phyloP scores from a whole-genome alignment of 164 flowering plant genomes.

The Pachysandra terminalis region DNA sequence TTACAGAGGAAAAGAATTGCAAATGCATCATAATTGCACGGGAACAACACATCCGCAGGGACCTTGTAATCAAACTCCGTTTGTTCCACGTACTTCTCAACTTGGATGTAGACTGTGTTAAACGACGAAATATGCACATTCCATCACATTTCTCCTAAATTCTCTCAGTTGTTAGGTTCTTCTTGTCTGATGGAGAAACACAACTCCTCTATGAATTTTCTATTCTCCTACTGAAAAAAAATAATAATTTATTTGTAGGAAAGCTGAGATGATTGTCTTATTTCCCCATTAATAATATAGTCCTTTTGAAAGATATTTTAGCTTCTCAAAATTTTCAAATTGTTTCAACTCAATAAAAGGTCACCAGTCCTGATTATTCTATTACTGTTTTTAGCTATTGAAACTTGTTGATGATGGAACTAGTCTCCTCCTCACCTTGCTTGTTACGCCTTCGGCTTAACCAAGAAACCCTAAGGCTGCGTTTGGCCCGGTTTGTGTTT shows the following conservation, averaged over 20 bases:
- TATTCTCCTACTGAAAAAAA: neutral
- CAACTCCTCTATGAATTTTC: neutral
- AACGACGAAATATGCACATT: neutral
- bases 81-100: neutral
- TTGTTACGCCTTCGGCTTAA: conserved; percentile 16
- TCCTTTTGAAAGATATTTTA: neutral
- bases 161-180: conserved; percentile 14
- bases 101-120: conserved; percentile 14
- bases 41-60: too few relatives aligned
- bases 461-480: conserved; percentile 12
- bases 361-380: neutral
- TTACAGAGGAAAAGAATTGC: too few relatives aligned
- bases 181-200: conserved; percentile 6
- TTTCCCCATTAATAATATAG: neutral
- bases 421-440: conserved; percentile 12
- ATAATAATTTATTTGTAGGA: neutral
- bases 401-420: too few relatives aligned
- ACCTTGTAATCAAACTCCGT: neutral
- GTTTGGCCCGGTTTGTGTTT: too few relatives aligned
- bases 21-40: too few relatives aligned
- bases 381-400: neutral
- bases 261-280: neutral
- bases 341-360: too few relatives aligned
- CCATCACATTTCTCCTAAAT: conserved; percentile 4
- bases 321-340: neutral